phyloP scores from a whole-genome alignment of 345 rosid species.

The Psidium friedrichsthalianum region DNA sequence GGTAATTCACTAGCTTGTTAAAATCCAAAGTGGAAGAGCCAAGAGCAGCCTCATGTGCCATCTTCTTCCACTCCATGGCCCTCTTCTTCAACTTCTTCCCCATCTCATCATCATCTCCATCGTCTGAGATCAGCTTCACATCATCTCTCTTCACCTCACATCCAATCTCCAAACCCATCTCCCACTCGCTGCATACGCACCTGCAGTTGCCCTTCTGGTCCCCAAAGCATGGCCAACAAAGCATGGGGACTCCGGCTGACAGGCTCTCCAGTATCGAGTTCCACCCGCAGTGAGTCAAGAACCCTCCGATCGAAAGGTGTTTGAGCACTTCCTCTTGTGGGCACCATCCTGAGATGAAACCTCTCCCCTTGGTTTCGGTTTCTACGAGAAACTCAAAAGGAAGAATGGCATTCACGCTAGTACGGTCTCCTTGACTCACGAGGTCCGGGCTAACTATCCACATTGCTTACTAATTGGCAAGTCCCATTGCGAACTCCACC shows the following conservation, averaged over 20 bases:
- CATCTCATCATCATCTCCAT: conserved; percentile 8
- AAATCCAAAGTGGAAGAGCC: conserved; percentile 11
- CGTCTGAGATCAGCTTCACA: conserved; percentile 27
- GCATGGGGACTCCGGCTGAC: conserved; percentile 33
- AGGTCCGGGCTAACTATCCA: conserved; percentile 53
- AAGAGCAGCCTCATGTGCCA: conserved; percentile 7
- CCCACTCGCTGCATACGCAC: conserved; percentile 34
- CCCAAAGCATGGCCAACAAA: conserved; percentile 46
- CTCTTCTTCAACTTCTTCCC: conserved; percentile 33
- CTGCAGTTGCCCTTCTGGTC: conserved; percentile 47
- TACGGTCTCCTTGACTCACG: conserved; percentile 19
- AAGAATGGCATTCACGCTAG: conserved; percentile 3
- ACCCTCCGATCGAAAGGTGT: conserved; percentile 37
- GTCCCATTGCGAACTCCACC: conserved; percentile 48
- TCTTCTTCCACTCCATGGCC: conserved; percentile 25
- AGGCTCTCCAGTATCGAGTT: conserved; percentile 42
- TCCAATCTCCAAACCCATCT: conserved; percentile 35
- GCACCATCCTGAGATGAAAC: conserved; percentile 32
- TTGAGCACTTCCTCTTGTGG: conserved; percentile 39
- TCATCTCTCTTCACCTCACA: conserved; percentile 31
- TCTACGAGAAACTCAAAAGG: conserved; percentile 22
- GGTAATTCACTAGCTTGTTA: not conserved
- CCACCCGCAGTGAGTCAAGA: conserved; percentile 53
- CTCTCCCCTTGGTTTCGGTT: conserved; percentile 32
- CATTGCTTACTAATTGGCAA: conserved; percentile 26